phyloP scores from a whole-genome alignment of 768 basidiomycete genomes.

The Amanita pallidorosea region DNA sequence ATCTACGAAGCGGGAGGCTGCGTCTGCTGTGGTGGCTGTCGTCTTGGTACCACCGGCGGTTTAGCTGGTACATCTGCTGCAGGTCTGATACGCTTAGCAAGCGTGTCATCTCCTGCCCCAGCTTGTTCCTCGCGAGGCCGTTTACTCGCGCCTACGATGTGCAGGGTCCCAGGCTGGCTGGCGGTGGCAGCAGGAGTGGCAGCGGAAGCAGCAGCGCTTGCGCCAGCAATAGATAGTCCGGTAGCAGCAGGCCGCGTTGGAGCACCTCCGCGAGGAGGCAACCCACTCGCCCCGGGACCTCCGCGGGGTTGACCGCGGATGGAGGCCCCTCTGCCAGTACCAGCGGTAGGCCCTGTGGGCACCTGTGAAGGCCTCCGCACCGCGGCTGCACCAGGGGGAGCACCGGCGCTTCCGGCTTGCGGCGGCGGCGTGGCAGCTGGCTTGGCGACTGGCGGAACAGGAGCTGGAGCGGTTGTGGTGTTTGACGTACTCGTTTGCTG shows the following conservation, averaged over 20 bases:
- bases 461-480: slow-evolving; percentile 12
- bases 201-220: neutral
- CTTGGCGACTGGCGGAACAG: slow-evolving; percentile 8
- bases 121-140: slow-evolving; percentile 50
- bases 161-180: slow-evolving; percentile 21
- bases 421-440: slow-evolving; percentile 13
- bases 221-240: neutral
- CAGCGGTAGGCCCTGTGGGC: slow-evolving; percentile 14
- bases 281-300: slow-evolving; percentile 12
- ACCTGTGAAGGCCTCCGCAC: slow-evolving; percentile 2
- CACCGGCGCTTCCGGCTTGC: slow-evolving; percentile 14
- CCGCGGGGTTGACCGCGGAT: slow-evolving; percentile 24
- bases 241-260: slow-evolving; percentile 14
- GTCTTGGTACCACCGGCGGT: slow-evolving; percentile 9
- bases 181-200: slow-evolving; percentile 10
- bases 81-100: slow-evolving; percentile 60
- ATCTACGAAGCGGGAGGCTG: slow-evolving; percentile 5
- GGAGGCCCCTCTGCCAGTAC: slow-evolving; percentile 23
- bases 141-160: slow-evolving; percentile 56
- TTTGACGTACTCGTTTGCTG: slow-evolving; percentile 10
- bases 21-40: slow-evolving; percentile 2
- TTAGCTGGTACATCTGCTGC: slow-evolving; percentile 21
- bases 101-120: slow-evolving; percentile 36
- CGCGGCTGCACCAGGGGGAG: slow-evolving; percentile 13
- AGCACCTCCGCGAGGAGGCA: slow-evolving; percentile 7